phyloP scores from a whole-genome alignment of 1,284 basidiomycete species.

The Leccinum pseudoinsigne region DNA sequence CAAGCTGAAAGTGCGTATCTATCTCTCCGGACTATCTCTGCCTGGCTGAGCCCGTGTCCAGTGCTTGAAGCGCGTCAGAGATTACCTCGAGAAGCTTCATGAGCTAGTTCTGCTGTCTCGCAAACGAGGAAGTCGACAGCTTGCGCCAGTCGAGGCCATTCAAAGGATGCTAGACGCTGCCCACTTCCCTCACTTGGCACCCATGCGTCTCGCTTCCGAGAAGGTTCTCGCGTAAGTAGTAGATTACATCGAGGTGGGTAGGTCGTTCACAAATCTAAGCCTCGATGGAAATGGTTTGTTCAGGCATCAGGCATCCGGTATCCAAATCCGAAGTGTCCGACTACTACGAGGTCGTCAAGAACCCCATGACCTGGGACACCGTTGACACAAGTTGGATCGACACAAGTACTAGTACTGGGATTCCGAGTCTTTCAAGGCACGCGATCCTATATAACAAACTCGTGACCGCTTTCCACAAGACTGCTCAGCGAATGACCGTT shows the following conservation, averaged over 20 bases:
- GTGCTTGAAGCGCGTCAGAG: conserved; percentile 71
- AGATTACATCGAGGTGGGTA: not conserved
- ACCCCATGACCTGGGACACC: conserved; percentile 87
- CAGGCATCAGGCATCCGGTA: conserved; percentile 65
- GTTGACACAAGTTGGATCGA: conserved; percentile 77
- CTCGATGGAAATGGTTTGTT: conserved; percentile 78
- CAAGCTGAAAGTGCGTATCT: conserved; percentile 71
- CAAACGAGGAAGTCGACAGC: conserved; percentile 86
- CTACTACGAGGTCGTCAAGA: conserved; percentile 86
- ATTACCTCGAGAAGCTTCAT: conserved; percentile 78
- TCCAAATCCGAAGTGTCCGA: conserved; percentile 82
- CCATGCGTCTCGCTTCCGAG: conserved; percentile 67
- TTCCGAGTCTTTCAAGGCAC: conserved; percentile 80
- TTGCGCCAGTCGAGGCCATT: conserved; percentile 53
- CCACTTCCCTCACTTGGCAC: conserved; percentile 67
- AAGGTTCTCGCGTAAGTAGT: conserved; percentile 65
- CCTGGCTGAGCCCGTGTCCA: conserved; percentile 34
- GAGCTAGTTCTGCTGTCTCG: conserved; percentile 72
- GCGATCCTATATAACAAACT: conserved; percentile 86
- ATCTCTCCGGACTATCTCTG: not conserved
- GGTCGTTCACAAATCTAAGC: conserved; percentile 40
- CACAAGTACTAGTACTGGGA: conserved; percentile 68
- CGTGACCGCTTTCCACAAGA: conserved; percentile 72
- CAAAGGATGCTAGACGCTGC: conserved; percentile 56
- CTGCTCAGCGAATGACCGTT: conserved; percentile 58